Evolutionary conservation across 2,329 filamentous ascomycete species (phyloP).

Genomic region (Pseudogymnoascus sp.): DNA sequence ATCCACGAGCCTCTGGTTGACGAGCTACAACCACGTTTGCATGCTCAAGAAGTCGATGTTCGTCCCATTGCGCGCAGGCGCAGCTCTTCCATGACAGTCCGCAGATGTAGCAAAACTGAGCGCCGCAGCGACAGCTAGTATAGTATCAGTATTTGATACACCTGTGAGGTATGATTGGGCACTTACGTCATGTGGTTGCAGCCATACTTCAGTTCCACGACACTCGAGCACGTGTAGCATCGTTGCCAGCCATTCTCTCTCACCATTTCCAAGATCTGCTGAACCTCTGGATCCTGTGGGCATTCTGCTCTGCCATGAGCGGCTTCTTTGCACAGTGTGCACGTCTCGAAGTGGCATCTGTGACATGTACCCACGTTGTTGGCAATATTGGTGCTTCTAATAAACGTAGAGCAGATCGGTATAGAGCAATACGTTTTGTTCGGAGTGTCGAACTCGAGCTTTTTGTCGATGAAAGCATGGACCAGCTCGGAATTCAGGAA

Average conservation of each 20-base stretch:
- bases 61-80: conserved; percentile 33
- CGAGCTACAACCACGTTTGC: conserved; percentile 30
- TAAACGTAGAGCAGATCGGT: conserved; percentile 39
- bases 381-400: conserved; percentile 30
- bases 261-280: conserved; percentile 36
- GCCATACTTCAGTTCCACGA: conserved; percentile 43
- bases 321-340: conserved; percentile 41
- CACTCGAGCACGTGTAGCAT: conserved; percentile 37
- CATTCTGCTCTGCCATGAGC: conserved; percentile 41
- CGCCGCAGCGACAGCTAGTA: conserved; percentile 37
- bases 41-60: conserved; percentile 27
- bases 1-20: conserved; percentile 5
- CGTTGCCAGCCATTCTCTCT: conserved; percentile 41
- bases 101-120: conserved; percentile 44
- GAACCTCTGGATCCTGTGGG: conserved; percentile 34
- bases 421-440: conserved; percentile 45
- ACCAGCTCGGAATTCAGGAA: conserved; percentile 33
- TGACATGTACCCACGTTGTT: conserved; percentile 34
- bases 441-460: conserved; percentile 39
- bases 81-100: conserved; percentile 36
- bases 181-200: conserved; percentile 52
- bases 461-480: conserved; percentile 35
- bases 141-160: conserved; percentile 10
- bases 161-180: background rate
- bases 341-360: conserved; percentile 39